Conservation (phyloP, 129 eudicot species). For the Arctium lappa region DNA sequence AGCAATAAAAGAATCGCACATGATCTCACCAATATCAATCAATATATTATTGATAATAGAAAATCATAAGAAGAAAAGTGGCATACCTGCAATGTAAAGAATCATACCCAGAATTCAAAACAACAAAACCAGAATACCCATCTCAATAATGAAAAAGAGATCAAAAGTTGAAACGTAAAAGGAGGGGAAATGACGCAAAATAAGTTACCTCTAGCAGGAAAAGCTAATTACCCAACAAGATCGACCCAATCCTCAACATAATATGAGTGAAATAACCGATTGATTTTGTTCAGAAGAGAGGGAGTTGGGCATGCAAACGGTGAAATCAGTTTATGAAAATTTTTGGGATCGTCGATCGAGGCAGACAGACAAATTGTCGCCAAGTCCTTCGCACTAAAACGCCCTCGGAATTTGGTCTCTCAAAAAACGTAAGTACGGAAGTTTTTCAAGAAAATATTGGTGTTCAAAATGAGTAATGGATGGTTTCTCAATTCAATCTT, state of each 20-base stretch:
- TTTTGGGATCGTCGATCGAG: slow-evolving; percentile 9
- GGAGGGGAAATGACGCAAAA: slow-evolving; percentile 1
- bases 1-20: background rate
- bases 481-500: background rate
- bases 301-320: background rate
- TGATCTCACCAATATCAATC: background rate
- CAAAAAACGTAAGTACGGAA: slow-evolving; percentile 6
- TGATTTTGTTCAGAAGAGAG: background rate
- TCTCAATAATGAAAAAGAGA: background rate
- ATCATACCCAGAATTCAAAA: slow-evolving; percentile 3
- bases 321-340: background rate
- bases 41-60: background rate
- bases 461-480: background rate
- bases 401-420: slow-evolving; percentile 27
- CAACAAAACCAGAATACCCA: background rate
- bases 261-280: background rate
- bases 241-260: slow-evolving; percentile 7
- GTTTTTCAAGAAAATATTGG: background rate
- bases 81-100: background rate
- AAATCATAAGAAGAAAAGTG: background rate
- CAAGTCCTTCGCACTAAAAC: slow-evolving; percentile 25
- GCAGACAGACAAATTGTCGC: slow-evolving; percentile 7
- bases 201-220: slow-evolving; percentile 14
- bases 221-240: slow-evolving; percentile 10
- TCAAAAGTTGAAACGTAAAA: background rate